A percentile compares a stretch with the other conserved stretches of the same genome.
Evolutionary conservation across 208 protist species (phyloP).

Genomic region (Crithidia thermophila): DNA sequence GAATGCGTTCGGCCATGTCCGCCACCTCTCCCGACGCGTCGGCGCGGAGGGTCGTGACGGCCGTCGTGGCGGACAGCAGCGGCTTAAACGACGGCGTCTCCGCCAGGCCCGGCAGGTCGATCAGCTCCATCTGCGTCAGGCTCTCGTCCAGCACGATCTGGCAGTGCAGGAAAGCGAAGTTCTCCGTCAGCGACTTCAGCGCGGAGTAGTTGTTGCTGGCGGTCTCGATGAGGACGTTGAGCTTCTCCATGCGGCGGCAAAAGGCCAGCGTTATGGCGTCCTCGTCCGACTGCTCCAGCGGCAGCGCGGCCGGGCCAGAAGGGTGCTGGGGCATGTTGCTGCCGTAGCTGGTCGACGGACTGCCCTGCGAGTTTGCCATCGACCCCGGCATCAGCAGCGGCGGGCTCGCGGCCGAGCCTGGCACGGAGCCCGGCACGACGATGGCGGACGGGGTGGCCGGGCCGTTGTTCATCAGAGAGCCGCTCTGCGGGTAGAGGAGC

Average conservation of each 20-base stretch:
- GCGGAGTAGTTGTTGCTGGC: conserved; percentile 82
- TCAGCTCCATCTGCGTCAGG: conserved; percentile 42
- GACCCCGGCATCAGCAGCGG: conserved; percentile 17
- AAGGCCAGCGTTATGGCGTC: conserved; percentile 51
- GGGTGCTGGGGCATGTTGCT: not conserved
- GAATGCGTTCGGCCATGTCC: too few relatives aligned
- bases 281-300: conserved; percentile 38
- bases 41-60: conserved; percentile 8
- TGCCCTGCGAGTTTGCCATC: conserved; percentile 2
- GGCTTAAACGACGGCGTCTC: conserved; percentile 31
- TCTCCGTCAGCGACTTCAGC: conserved; percentile 83
- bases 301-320: conserved; percentile 5
- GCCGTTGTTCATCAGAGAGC: not conserved
- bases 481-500: conserved; percentile 11
- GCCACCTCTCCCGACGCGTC: not conserved
- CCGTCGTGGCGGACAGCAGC: conserved; percentile 16
- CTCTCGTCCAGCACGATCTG: conserved; percentile 60
- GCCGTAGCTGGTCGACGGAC: not conserved
- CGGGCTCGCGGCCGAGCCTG: not conserved
- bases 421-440: not conserved
- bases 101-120: conserved; percentile 38
- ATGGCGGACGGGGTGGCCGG: conserved; percentile 1
- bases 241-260: conserved; percentile 47
- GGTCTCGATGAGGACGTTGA: conserved; percentile 45
- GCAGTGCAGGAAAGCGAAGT: conserved; percentile 83